Conservation (phyloP, 345 rosid species). For the Eucalyptus globulus region DNA sequence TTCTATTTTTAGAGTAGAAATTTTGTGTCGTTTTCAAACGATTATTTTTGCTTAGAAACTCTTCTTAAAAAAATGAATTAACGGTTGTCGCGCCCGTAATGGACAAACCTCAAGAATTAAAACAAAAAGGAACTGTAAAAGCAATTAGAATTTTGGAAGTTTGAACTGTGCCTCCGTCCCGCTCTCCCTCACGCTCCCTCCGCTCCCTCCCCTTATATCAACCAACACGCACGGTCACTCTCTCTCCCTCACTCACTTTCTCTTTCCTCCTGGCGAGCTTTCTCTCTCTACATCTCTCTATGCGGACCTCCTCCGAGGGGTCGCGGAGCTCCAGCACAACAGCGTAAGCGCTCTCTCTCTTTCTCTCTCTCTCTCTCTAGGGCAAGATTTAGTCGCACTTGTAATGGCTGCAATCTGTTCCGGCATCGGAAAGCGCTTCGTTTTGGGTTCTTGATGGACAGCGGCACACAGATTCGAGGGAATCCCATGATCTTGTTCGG, state of each 20-base stretch:
- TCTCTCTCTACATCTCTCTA: background rate
- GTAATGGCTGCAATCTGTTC: background rate
- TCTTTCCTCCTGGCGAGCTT: background rate
- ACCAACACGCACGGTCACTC: background rate
- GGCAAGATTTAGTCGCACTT: background rate
- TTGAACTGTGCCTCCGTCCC: conserved; percentile 30
- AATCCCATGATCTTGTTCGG: background rate
- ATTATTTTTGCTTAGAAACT: too few relatives aligned
- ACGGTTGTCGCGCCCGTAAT: too few relatives aligned
- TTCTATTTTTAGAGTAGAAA: too few relatives aligned
- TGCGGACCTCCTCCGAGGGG: background rate
- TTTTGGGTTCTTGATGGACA: background rate
- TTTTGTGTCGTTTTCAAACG: too few relatives aligned
- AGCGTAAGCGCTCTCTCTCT: background rate
- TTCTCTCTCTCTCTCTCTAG: background rate
- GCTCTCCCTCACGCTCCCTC: conserved; percentile 43
- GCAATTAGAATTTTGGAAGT: conserved; percentile 3
- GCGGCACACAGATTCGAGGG: background rate
- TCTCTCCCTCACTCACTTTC: background rate
- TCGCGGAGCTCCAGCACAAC: conserved; percentile 1
- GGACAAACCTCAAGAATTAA: background rate
- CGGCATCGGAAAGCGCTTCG: fast-evolving
- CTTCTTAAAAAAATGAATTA: too few relatives aligned
- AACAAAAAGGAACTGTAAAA: background rate
- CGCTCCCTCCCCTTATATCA: background rate